These are phyloP conservation scores for Neurospora sp. DNA, from an alignment of 495 filamentous ascomycete species.

Conservation along the genomic window DNA sequence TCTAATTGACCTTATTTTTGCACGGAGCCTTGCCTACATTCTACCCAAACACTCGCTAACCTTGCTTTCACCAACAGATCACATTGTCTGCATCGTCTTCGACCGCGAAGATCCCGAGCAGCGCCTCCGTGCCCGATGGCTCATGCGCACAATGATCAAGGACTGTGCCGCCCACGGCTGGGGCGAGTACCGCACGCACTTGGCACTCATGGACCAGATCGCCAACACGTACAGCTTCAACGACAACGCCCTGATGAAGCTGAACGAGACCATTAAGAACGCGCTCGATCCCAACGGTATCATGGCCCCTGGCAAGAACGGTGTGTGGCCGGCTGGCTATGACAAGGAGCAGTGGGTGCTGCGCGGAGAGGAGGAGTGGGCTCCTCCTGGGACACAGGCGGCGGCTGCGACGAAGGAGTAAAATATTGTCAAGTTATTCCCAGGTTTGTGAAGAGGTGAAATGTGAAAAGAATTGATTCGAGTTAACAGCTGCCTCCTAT, in stretches of 20 bases:
- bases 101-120: conserved; percentile 32
- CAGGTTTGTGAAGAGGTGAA: background rate
- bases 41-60: background rate
- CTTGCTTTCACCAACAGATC: conserved; percentile 11
- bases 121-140: conserved; percentile 27
- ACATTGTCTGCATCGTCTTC: conserved; percentile 48
- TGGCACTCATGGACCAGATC: conserved; percentile 47
- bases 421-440: background rate
- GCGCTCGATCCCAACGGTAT: conserved; percentile 51
- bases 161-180: conserved; percentile 40
- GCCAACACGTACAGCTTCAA: conserved; percentile 48
- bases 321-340: conserved; percentile 48
- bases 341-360: conserved; percentile 20
- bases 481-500: background rate
- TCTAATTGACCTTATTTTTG: conserved; percentile 19
- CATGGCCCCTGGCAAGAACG: conserved; percentile 43
- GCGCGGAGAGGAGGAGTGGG: conserved; percentile 22
- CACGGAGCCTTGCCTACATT: conserved; percentile 20
- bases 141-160: conserved; percentile 37
- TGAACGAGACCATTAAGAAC: conserved; percentile 47
- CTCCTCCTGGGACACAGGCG: background rate
- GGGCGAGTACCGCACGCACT: conserved; percentile 49
- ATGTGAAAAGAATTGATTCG: background rate
- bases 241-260: conserved; percentile 39
- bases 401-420: background rate